Evolutionary conservation across 805 yeast genomes (phyloP).

Genomic region (Candida adriatica): DNA sequence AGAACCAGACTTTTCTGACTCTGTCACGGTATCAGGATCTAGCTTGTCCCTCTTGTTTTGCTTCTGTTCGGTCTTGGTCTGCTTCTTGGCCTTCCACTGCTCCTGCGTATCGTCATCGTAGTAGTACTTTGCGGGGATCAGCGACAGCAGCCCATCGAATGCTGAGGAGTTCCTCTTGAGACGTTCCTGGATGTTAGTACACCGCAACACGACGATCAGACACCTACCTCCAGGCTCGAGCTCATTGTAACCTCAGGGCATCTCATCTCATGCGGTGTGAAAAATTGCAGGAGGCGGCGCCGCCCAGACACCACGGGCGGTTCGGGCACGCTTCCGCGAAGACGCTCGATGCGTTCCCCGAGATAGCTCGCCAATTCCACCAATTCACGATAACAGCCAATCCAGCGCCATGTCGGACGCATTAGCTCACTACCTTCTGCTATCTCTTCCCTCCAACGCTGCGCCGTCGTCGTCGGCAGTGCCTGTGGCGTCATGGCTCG

Average conservation of each 20-base stretch:
- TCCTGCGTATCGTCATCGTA: conserved; percentile 84
- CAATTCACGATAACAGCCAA: no score
- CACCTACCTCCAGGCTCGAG: conserved; percentile 54
- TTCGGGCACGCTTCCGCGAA: no score
- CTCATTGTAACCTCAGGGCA: no score
- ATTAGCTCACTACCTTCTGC: conserved; percentile 40
- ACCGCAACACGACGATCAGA: conserved; percentile 1
- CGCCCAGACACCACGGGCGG: no score
- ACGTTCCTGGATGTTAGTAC: conserved; percentile 44
- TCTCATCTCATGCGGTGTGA: no score
- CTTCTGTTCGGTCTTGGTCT: conserved; percentile 55
- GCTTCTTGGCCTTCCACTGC: conserved; percentile 87
- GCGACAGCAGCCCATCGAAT: conserved; percentile 80
- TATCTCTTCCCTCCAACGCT: conserved; percentile 49
- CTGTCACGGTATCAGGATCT: conserved; percentile 53
- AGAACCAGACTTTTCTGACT: conserved; percentile 40
- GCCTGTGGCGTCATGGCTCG: conserved; percentile 46
- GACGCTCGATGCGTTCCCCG: no score
- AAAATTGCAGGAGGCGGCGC: no score
- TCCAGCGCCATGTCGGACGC: conserved; percentile 25
- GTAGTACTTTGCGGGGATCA: conserved; percentile 91
- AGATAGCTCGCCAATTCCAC: background rate
- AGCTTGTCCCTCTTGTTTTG: conserved; percentile 63
- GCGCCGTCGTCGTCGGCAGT: conserved; percentile 45
- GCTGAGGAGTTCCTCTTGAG: conserved; percentile 73